These are phyloP conservation scores for Fusarium coicis DNA, from an alignment of 2,329 filamentous ascomycete genomes.

Conservation along the genomic window DNA sequence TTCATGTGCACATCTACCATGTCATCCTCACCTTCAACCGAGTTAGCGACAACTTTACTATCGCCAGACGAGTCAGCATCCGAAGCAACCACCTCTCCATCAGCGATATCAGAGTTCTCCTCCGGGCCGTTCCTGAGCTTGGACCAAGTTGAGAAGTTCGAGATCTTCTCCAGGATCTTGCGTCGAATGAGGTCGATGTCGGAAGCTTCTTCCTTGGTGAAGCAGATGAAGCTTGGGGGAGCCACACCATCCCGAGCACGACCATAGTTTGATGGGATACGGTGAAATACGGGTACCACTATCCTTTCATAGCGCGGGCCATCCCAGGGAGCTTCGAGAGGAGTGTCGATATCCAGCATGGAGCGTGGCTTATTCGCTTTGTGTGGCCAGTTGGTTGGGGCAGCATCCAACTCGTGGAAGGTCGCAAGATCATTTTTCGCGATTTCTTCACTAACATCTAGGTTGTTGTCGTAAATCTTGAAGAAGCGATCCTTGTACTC, in stretches of 20 bases:
- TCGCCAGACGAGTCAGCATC: constrained; percentile 75
- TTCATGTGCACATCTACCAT: constrained; percentile 92
- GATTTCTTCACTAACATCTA: constrained; percentile 78
- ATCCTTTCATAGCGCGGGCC: constrained; percentile 72
- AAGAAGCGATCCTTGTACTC: constrained; percentile 88
- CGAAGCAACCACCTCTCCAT: constrained; percentile 76
- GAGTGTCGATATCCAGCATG: constrained; percentile 60
- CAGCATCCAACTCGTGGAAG: constrained; percentile 79
- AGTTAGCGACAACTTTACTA: constrained; percentile 77
- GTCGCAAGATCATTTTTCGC: constrained; percentile 72
- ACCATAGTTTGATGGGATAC: constrained; percentile 52
- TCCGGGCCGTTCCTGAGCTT: constrained; percentile 66
- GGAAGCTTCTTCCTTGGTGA: constrained; percentile 77
- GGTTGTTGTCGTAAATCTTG: constrained; percentile 80
- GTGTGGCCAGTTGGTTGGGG: constrained; percentile 80
- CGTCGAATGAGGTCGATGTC: constrained; percentile 77
- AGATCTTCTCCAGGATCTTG: constrained; percentile 81
- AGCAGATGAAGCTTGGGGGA: constrained; percentile 76
- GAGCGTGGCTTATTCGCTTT: constrained; percentile 63
- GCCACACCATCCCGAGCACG: constrained; percentile 47
- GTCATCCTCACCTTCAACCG: constrained; percentile 88
- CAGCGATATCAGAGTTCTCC: constrained; percentile 63
- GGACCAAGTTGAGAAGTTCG: constrained; percentile 78
- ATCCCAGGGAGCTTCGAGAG: constrained; percentile 60
- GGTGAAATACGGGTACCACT: constrained; percentile 78